Conservation (phyloP, 2,329 filamentous ascomycete genomes). For the Thelonectria rubi region DNA sequence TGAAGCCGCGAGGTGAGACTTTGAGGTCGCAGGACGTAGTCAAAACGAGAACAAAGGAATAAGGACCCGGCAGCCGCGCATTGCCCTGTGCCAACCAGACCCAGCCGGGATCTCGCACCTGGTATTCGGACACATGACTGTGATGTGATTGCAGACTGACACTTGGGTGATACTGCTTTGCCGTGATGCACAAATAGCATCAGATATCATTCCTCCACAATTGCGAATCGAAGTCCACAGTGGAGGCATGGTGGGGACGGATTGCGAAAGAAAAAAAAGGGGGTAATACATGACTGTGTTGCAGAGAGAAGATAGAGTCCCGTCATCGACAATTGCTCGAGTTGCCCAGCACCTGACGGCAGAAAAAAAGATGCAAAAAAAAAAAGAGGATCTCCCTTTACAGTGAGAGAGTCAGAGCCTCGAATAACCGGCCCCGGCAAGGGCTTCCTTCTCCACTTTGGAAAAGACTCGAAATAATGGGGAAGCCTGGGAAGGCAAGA, state of each 20-base stretch:
- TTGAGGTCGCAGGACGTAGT: slow-evolving; percentile 8
- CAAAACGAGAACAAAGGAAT: slow-evolving; percentile 5
- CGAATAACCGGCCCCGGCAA: slow-evolving; percentile 46
- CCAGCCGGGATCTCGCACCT: slow-evolving; percentile 17
- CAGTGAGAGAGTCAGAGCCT: slow-evolving; percentile 40
- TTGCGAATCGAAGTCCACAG: slow-evolving; percentile 24
- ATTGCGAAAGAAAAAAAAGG: slow-evolving; percentile 14
- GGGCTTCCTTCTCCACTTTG: slow-evolving; percentile 30
- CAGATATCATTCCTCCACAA: slow-evolving; percentile 21
- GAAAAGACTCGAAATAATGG: slow-evolving; percentile 13
- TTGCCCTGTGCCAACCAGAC: slow-evolving; percentile 20
- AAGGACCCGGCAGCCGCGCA: slow-evolving; percentile 6
- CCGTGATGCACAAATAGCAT: slow-evolving; percentile 9
- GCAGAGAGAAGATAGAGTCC: slow-evolving; percentile 11
- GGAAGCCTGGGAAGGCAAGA: slow-evolving; percentile 15
- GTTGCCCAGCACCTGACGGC: slow-evolving; percentile 34
- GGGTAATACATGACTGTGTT: not conserved
- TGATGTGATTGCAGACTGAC: not conserved
- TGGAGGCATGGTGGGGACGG: slow-evolving; percentile 17
- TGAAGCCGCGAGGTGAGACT: not conserved
- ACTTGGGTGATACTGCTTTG: not conserved
- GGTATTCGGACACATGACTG: slow-evolving; percentile 15
- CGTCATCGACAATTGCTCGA: not conserved
- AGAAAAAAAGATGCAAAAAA: slow-evolving; percentile 32
- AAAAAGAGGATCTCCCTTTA: slow-evolving; percentile 22